A percentile compares a stretch with the other conserved stretches of the same genome.
Evolutionary conservation across 2,329 filamentous ascomycete species (phyloP).

Genomic region (Hypoxylon sp.): DNA sequence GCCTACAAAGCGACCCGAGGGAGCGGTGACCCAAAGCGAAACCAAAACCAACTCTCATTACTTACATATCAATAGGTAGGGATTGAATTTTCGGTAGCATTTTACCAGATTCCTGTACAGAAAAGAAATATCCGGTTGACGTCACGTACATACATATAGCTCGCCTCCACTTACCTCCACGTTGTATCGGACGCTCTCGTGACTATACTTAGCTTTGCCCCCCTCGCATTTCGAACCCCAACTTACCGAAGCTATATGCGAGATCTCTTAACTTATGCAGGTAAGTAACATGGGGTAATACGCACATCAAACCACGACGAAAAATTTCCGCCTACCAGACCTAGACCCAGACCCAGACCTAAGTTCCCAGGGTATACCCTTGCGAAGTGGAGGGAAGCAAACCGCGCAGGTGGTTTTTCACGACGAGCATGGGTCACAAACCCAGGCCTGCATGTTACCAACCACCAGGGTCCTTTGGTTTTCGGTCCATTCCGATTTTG

Average conservation of each 20-base stretch:
- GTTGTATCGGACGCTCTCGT: slow-evolving; percentile 3
- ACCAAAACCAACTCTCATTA: slow-evolving; percentile 14
- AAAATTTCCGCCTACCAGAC: slow-evolving; percentile 18
- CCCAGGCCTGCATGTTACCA: slow-evolving; percentile 28
- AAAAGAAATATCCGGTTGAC: slow-evolving; percentile 20
- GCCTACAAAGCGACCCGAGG: slow-evolving; percentile 30
- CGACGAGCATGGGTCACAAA: slow-evolving; percentile 14
- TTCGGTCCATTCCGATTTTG: slow-evolving; percentile 18
- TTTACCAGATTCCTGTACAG: not conserved
- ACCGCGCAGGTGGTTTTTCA: not conserved
- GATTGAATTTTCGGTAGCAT: not conserved
- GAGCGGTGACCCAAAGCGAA: slow-evolving; percentile 26
- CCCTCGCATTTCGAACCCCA: not conserved
- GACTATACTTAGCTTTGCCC: slow-evolving; percentile 1
- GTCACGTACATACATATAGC: slow-evolving; percentile 9
- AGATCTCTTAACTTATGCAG: slow-evolving; percentile 27
- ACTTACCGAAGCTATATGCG: slow-evolving; percentile 7
- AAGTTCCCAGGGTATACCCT: slow-evolving; percentile 24
- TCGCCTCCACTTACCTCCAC: slow-evolving; percentile 10
- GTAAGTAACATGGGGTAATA: slow-evolving; percentile 17
- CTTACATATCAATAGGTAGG: slow-evolving; percentile 6
- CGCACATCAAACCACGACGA: slow-evolving; percentile 13
- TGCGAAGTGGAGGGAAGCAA: slow-evolving; percentile 13
- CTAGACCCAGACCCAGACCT: slow-evolving; percentile 12
- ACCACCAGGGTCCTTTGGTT: slow-evolving; percentile 23